Conservation (phyloP, 164 flowering plant genomes). For the Liquidambar formosana region DNA sequence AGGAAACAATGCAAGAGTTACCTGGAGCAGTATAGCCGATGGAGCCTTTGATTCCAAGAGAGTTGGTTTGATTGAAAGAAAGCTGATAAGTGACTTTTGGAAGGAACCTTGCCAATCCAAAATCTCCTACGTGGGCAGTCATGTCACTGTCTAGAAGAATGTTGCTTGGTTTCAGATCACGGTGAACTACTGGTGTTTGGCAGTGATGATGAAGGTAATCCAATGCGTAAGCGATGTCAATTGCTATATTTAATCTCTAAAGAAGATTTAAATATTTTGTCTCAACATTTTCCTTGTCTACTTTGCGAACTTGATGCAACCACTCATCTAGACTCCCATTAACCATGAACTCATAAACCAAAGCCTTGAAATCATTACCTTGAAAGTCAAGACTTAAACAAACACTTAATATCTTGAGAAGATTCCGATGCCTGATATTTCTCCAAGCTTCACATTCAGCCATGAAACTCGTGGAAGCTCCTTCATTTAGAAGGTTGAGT, state of each 20-base stretch:
- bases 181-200: conserved; percentile 22
- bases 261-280: conserved; percentile 13
- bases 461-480: conserved; percentile 33
- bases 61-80: conserved; percentile 7
- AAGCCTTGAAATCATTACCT: conserved; percentile 36
- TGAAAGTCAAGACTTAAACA: conserved; percentile 32
- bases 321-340: conserved; percentile 37
- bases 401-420: conserved; percentile 26
- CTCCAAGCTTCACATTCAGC: conserved; percentile 33
- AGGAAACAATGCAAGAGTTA: neutral
- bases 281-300: neutral
- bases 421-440: conserved; percentile 32
- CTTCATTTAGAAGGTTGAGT: conserved; percentile 18
- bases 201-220: conserved; percentile 34
- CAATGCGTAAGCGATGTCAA: conserved; percentile 36
- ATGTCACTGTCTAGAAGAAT: conserved; percentile 34
- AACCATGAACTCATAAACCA: conserved; percentile 30
- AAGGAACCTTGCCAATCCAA: conserved; percentile 31
- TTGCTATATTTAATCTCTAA: conserved; percentile 29
- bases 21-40: conserved; percentile 29
- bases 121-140: conserved; percentile 32
- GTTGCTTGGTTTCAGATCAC: conserved; percentile 45
- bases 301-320: conserved; percentile 16
- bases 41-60: conserved; percentile 27
- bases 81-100: neutral